phyloP scores from a whole-genome alignment of 2,329 filamentous ascomycete species.

The Trichoderma sp. region DNA sequence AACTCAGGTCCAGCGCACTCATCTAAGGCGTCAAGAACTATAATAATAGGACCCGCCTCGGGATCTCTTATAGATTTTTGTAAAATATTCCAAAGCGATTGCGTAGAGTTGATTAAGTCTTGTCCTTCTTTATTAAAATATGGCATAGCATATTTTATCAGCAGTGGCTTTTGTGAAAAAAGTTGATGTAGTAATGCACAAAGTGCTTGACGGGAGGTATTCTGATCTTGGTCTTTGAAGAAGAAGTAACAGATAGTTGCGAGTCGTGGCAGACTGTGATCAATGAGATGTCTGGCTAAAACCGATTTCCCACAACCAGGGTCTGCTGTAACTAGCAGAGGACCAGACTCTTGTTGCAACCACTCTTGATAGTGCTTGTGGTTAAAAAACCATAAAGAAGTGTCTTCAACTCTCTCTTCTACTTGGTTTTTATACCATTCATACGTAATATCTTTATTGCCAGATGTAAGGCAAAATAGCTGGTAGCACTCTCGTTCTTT shows the following conservation, averaged over 20 bases:
- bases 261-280: accelerated
- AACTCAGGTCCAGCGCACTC: neutral
- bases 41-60: neutral
- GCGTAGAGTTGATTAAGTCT: accelerated
- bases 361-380: neutral
- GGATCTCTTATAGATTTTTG: neutral
- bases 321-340: neutral
- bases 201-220: neutral
- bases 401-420: neutral
- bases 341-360: neutral
- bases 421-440: neutral
- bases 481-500: neutral
- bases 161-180: accelerated
- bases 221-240: neutral
- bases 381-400: neutral
- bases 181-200: neutral
- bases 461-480: neutral
- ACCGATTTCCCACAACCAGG: neutral
- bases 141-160: neutral
- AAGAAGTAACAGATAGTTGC: neutral
- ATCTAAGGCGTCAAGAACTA: neutral
- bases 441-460: neutral
- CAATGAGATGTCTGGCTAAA: neutral
- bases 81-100: neutral
- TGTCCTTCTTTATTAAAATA: accelerated